phyloP scores from a whole-genome alignment of 305 asterid species.

The Lippia alba region DNA sequence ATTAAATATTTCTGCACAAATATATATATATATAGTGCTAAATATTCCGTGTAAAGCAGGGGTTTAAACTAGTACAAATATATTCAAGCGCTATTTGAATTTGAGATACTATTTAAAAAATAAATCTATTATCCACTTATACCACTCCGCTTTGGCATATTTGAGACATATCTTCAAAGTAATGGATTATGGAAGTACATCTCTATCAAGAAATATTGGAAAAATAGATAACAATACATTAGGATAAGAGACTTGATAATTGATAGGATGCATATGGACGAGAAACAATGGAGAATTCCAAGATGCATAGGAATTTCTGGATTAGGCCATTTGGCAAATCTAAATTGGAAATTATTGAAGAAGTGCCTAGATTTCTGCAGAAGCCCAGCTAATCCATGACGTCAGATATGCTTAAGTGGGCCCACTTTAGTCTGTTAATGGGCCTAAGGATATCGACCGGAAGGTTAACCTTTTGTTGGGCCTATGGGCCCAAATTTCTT shows the following conservation, averaged over 20 bases:
- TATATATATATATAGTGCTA: too few species aligned
- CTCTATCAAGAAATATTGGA: too few species aligned
- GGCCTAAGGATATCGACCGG: not conserved
- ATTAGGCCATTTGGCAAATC: not conserved
- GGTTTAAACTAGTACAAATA: too few species aligned
- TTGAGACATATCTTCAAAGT: too few species aligned
- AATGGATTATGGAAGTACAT: too few species aligned
- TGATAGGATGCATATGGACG: constrained; percentile 24
- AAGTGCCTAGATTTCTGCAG: not conserved
- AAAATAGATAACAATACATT: not conserved
- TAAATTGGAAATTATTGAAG: not conserved
- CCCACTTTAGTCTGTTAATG: not conserved
- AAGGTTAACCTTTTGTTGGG: not conserved
- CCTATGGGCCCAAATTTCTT: not conserved
- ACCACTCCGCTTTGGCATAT: too few species aligned
- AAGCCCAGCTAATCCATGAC: constrained; percentile 31
- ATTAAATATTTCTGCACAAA: too few species aligned
- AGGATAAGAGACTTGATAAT: constrained; percentile 1
- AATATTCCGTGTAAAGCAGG: too few species aligned
- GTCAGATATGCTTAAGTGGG: constrained; percentile 18
- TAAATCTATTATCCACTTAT: too few species aligned
- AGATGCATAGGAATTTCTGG: not conserved
- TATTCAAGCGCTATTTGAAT: too few species aligned
- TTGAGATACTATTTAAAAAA: too few species aligned
- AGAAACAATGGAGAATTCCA: not conserved